phyloP scores from a whole-genome alignment of 2,329 filamentous ascomycete species.

The Phialophora macrospora region DNA sequence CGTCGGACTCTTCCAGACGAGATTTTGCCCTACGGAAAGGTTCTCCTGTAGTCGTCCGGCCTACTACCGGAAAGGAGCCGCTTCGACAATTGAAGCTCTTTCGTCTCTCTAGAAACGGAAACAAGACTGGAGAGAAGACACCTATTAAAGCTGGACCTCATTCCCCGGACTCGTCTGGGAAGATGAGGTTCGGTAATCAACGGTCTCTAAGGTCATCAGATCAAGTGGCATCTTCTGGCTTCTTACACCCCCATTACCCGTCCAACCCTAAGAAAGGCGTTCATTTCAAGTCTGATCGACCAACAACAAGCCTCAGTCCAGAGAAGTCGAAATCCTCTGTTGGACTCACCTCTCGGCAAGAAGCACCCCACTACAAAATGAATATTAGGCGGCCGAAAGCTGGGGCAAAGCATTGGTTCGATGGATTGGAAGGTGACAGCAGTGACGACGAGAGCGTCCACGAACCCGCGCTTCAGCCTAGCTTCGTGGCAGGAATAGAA shows the following conservation, averaged over 20 bases:
- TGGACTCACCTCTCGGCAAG: slow-evolving; percentile 11
- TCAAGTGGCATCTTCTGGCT: slow-evolving; percentile 1
- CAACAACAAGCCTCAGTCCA: slow-evolving; percentile 4
- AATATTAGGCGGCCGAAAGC: slow-evolving; percentile 38
- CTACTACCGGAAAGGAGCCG: slow-evolving; percentile 34
- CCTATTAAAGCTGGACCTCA: slow-evolving; percentile 33
- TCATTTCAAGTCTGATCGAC: slow-evolving; percentile 17
- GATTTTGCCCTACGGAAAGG: slow-evolving; percentile 49
- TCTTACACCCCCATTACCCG: not conserved
- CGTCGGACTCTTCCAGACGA: slow-evolving; percentile 49
- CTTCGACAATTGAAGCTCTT: slow-evolving; percentile 31
- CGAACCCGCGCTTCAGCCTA: slow-evolving; percentile 34
- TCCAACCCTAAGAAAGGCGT: slow-evolving; percentile 19
- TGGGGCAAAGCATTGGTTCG: slow-evolving; percentile 44
- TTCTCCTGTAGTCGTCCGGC: slow-evolving; percentile 41
- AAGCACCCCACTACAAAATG: slow-evolving; percentile 31
- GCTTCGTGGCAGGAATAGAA: slow-evolving; percentile 36
- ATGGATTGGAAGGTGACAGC: slow-evolving; percentile 43
- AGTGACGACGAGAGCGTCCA: slow-evolving; percentile 42
- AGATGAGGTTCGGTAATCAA: slow-evolving; percentile 40
- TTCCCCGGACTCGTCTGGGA: slow-evolving; percentile 35
- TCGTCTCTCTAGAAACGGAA: slow-evolving; percentile 26
- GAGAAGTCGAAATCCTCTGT: slow-evolving; percentile 24
- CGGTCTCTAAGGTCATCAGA: slow-evolving; percentile 23
- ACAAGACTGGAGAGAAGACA: slow-evolving; percentile 24